Conservation (phyloP, 2,329 filamentous ascomycete genomes). For the Exophiala alcalophila region DNA sequence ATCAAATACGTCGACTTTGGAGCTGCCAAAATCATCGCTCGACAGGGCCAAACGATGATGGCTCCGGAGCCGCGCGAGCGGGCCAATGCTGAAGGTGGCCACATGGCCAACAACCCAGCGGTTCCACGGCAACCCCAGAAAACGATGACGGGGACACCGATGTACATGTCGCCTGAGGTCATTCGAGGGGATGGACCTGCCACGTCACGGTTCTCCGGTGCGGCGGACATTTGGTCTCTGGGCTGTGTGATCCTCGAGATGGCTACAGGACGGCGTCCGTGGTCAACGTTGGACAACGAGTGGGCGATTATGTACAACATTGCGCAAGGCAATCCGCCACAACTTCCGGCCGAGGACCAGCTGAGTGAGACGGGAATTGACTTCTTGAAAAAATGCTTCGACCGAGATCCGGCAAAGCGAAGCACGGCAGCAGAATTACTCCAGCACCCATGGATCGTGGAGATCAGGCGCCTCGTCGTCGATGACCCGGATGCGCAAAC, state of each 20-base stretch:
- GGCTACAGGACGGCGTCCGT: constrained; percentile 89
- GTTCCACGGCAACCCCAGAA: constrained; percentile 59
- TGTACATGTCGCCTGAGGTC: constrained; percentile 99
- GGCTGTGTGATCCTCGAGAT: constrained; percentile 97
- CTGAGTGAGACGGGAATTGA: constrained; percentile 81
- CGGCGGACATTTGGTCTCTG: constrained; percentile 93
- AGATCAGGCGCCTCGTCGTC: constrained; percentile 48
- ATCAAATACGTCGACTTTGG: constrained; percentile 99
- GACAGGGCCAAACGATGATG: constrained; percentile 83
- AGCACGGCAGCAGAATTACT: constrained; percentile 83
- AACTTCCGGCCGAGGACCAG: constrained; percentile 77
- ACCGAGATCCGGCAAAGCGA: constrained; percentile 73
- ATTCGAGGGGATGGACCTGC: constrained; percentile 76
- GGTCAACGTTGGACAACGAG: constrained; percentile 95
- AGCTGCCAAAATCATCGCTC: constrained; percentile 92
- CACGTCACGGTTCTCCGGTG: constrained; percentile 50
- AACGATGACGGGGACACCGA: constrained; percentile 95
- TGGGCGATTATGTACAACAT: constrained; percentile 99
- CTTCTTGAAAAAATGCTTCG: constrained; percentile 83
- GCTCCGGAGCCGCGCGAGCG: constrained; percentile 54
- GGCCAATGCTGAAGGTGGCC: constrained; percentile 19
- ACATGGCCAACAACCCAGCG: constrained; percentile 16
- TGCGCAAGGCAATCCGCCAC: constrained; percentile 89
- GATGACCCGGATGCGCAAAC: constrained; percentile 31
- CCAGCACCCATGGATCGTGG: constrained; percentile 83